Evolutionary conservation across 768 basidiomycete species (phyloP), one percentile per base, ranked within the genome.

Genomic region (Suillus subaureus): DNA sequence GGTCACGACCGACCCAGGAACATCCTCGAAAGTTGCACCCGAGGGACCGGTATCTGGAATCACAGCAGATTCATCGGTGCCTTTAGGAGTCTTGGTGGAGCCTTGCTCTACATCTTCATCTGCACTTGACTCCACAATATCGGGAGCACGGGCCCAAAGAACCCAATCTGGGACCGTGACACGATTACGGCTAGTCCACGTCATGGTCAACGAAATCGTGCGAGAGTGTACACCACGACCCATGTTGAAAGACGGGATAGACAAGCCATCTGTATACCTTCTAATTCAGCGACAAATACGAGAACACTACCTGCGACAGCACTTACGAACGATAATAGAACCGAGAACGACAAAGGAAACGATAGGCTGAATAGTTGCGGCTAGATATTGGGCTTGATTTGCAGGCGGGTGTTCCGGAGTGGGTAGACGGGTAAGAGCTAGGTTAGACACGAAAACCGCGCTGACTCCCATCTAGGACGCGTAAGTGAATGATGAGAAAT

Each of bases 341-440:
- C 87, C 83, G 2, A 98, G 81, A 3, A 98, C 94, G 54, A 97
- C 79, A 74, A 97, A 98, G 8, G 92, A 83, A 0, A 96, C 92
- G 57, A 98, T 89, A 1, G 94, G 92, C 69, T 94, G 88, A 15
- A 97, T 81, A 8, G 80, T 82, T 6, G 85, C 84, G 0, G 89
- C 85, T n/a, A 98, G 83, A 18, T 89, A 69, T 68, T 97, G 93
- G 56, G 87, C 81, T 70, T 92, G 89, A 51, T 83, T 84, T 62
- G 81, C 77, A 0, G 93, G 91, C 0, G 93, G 91, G 62, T 78
- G 73, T 2, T 79, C 74, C 1, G 90, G 87, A 12, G 70, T 72
- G 6, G 90, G 86, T 0, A 96, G 80, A 61, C 83, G 85, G 28
- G 83, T 83, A 11, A 88, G 74, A 4, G 94, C 92, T 33, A 94